phyloP scores from a whole-genome alignment of 257 asterid genomes.

The Solanum lignicaule region DNA sequence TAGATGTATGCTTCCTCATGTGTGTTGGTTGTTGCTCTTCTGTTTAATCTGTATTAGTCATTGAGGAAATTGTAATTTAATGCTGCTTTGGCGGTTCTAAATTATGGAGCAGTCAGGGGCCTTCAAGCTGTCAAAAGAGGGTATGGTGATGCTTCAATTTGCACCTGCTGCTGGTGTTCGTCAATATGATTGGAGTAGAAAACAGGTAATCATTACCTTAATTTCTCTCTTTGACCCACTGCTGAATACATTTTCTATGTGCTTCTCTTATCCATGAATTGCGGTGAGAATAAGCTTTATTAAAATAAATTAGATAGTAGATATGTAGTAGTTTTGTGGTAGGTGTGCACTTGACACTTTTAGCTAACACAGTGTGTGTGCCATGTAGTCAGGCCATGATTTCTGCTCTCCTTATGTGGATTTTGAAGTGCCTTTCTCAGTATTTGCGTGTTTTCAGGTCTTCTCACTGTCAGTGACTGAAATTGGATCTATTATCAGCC shows the following conservation, averaged over 20 bases:
- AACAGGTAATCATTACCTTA: conserved; percentile 48
- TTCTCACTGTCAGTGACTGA: conserved; percentile 80
- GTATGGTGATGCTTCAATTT: conserved; percentile 71
- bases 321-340: background rate
- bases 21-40: background rate
- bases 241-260: background rate
- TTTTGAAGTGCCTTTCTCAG: background rate
- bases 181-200: conserved; percentile 91
- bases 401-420: conserved; percentile 3
- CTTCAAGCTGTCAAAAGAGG: conserved; percentile 75
- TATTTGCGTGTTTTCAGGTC: conserved; percentile 39
- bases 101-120: conserved; percentile 77
- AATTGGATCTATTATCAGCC: conserved; percentile 70
- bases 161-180: conserved; percentile 91
- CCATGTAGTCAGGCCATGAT: background rate
- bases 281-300: background rate
- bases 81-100: background rate
- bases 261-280: background rate
- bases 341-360: background rate
- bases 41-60: background rate
- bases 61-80: background rate
- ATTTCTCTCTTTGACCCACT: background rate
- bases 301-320: background rate
- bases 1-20: conserved; percentile 41
- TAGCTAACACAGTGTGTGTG: background rate